A percentile compares a stretch with the other conserved stretches of the same genome.
Evolutionary conservation across 1,139 yeast genomes (phyloP).

Genomic region (Geotrichum carabidarum): DNA sequence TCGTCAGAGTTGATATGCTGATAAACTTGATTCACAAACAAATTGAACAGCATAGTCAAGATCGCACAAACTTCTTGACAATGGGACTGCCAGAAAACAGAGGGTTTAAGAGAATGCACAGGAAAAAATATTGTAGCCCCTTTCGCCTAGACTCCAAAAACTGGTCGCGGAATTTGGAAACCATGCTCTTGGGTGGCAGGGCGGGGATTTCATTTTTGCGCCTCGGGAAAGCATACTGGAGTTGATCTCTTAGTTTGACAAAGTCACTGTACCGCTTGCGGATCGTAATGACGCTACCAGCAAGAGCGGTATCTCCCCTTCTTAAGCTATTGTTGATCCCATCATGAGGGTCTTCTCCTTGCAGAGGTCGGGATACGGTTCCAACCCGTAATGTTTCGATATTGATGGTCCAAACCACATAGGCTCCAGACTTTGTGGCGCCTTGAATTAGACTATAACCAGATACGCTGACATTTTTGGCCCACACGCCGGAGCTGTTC

Average conservation of each 20-base stretch:
- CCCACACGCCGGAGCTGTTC: conserved; percentile 36
- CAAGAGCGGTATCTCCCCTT: conserved; percentile 4
- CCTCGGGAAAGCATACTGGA: conserved; percentile 42
- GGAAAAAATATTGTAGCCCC: conserved; percentile 70
- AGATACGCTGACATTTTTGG: conserved; percentile 38
- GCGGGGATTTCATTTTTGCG: conserved; percentile 47
- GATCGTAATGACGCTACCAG: conserved; percentile 47
- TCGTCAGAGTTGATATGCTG: no score
- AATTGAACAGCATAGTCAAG: background rate
- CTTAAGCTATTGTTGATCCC: background rate
- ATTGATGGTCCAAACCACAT: conserved; percentile 42
- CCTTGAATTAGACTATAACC: conserved; percentile 42
- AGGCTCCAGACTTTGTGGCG: conserved; percentile 33
- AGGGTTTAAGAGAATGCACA: conserved; percentile 64
- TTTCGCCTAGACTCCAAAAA: conserved; percentile 61
- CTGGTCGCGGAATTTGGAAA: conserved; percentile 47
- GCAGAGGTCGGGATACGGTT: conserved; percentile 1
- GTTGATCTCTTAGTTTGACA: conserved; percentile 43
- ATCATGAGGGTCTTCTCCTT: background rate
- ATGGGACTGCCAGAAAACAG: conserved; percentile 45
- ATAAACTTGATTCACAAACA: no score
- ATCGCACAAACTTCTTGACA: conserved; percentile 48
- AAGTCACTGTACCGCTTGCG: conserved; percentile 66
- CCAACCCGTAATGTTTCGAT: conserved; percentile 31
- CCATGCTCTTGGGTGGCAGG: conserved; percentile 61